Evolutionary conservation across 495 filamentous ascomycete species (phyloP).

Genomic region (Daldinia grandis): DNA sequence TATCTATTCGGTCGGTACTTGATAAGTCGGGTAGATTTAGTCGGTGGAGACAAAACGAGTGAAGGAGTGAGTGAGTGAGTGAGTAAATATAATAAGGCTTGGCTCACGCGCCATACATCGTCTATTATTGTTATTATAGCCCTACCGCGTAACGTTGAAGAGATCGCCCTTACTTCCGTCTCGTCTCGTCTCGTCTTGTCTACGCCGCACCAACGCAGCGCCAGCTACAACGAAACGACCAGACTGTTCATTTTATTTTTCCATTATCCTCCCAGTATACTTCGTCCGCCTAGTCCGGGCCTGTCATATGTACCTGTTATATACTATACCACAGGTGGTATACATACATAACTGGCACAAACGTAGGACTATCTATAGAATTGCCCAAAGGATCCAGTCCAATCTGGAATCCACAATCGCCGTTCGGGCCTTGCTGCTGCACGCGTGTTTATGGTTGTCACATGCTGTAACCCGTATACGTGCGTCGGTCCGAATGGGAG

Average conservation of each 20-base stretch:
- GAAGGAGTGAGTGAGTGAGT: too few species aligned
- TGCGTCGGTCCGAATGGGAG: conserved; percentile 8
- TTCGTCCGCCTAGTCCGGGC: neutral
- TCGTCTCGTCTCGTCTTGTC: too few species aligned
- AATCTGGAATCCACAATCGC: neutral
- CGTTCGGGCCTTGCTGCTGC: neutral
- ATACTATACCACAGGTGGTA: neutral
- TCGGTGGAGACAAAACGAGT: neutral
- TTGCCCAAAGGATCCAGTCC: neutral
- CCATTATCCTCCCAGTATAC: too few species aligned
- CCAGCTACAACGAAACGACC: too few species aligned
- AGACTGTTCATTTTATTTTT: too few species aligned
- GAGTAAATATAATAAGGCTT: too few species aligned
- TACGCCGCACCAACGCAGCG: conserved; percentile 1
- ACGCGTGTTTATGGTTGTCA: neutral
- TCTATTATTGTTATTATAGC: neutral
- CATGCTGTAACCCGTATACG: conserved; percentile 10
- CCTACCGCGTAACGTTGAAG: conserved; percentile 1
- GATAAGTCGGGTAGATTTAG: too few species aligned
- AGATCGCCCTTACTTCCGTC: neutral
- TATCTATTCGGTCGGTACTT: neutral
- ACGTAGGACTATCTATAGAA: neutral
- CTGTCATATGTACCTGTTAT: neutral
- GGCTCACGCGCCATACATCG: too few species aligned
- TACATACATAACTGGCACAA: neutral